Evolutionary conservation across 2,329 filamentous ascomycete genomes (phyloP), one percentile per base, ranked within the genome.

Genomic region (Beauveria sp.): DNA sequence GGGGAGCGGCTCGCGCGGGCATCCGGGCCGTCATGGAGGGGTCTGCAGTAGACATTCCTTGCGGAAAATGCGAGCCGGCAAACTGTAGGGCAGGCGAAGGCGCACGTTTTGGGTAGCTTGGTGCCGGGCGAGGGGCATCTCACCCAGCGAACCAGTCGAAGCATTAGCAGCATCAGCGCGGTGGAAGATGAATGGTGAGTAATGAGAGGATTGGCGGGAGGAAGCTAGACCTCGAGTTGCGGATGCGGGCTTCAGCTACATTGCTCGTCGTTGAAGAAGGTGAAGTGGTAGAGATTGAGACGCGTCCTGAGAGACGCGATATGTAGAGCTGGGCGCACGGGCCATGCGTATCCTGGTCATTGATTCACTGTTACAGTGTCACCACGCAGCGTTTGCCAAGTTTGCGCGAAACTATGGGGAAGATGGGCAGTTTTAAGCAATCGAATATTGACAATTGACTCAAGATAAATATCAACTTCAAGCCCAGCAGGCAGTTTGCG

Each of bases 21-120:
- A 66, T 68, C 71, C 70, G 73, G 73, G 66, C 67, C 70, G 67
- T 67, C 65, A 63, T 63, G 67, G 71, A 69, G 73, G 73, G 78
- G 78, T 73, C 78, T 74, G 69, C 70, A 68, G 73, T 74, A 79
- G 78, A 84, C 81, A 85, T 86, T 84, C 83, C 81, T 84, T 80
- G 72, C 80, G 83, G 84, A 88, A 87, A 86, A 88, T 78, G 79
- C 79, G 80, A 79, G 79, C 82, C 85, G 89, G 87, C 87, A 83
- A 84, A 91, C 90, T 91, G 82, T 88, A 73, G 79, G 83, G 88
- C 86, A 87, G 87, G 89, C 86, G 85, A 60, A 79, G 77, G 82
- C 89, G 90, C 88, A 81, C 59, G 58, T 14, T 38, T 40, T 59
- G 49, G 63, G 60, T 51, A 28, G 26, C 34, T 30, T 38, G 66